phyloP scores from a whole-genome alignment of 2,329 filamentous ascomycete genomes.

The Ascochyta clinopodiicola region DNA sequence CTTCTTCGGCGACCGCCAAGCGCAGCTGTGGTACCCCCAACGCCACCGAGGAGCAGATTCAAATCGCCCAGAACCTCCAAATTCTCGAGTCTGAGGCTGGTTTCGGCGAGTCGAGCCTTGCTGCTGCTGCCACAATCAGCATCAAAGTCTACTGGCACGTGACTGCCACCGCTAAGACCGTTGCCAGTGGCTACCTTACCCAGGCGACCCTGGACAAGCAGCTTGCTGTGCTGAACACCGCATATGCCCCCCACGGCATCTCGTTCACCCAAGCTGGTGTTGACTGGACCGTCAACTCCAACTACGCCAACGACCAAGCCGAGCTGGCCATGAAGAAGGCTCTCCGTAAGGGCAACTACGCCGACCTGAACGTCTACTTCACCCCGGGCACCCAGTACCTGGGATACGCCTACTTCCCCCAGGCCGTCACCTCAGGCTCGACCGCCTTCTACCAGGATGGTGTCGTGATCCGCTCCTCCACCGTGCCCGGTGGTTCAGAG shows the following conservation, averaged over 20 bases:
- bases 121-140: slow-evolving; percentile 27
- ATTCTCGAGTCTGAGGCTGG: slow-evolving; percentile 18
- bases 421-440: slow-evolving; percentile 17
- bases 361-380: slow-evolving; percentile 39
- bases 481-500: slow-evolving; percentile 30
- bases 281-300: slow-evolving; percentile 20
- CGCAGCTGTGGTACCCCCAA: slow-evolving; percentile 25
- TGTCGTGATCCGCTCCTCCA: slow-evolving; percentile 23
- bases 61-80: slow-evolving; percentile 21
- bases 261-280: slow-evolving; percentile 20
- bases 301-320: slow-evolving; percentile 15
- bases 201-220: slow-evolving; percentile 17
- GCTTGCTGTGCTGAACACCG: slow-evolving; percentile 19
- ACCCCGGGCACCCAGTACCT: slow-evolving; percentile 10
- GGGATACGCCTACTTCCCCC: slow-evolving; percentile 23
- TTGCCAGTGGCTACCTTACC: slow-evolving; percentile 18
- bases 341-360: slow-evolving; percentile 32
- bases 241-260: slow-evolving; percentile 23
- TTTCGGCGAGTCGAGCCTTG: slow-evolving; percentile 12
- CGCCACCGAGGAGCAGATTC: slow-evolving; percentile 21
- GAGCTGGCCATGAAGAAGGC: slow-evolving; percentile 21
- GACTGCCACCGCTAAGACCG: slow-evolving; percentile 29
- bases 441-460: slow-evolving; percentile 31
- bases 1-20: slow-evolving; percentile 13
- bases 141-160: slow-evolving; percentile 47